A percentile compares a stretch with the other conserved stretches of the same genome.
These are phyloP conservation scores for Xylaria sp. DNA, from an alignment of 2,329 filamentous ascomycete genomes.

Conservation along the genomic window DNA sequence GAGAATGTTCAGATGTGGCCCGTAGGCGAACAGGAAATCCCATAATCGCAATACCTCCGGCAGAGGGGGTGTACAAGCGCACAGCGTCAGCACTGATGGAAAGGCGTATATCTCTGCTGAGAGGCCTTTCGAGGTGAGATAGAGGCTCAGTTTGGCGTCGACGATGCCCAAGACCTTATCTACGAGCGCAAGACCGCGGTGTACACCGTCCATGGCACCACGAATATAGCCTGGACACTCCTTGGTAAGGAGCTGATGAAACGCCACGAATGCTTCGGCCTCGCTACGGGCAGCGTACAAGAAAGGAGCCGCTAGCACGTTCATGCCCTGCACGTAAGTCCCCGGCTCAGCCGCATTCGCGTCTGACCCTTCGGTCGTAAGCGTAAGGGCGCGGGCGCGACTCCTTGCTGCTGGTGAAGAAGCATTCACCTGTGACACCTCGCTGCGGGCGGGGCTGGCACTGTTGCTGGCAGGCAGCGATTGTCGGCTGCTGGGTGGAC, in stretches of 20 bases:
- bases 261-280: conserved; percentile 91
- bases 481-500: conserved; percentile 48
- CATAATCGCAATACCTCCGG: conserved; percentile 93
- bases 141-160: conserved; percentile 85
- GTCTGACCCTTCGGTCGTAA: conserved; percentile 73
- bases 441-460: conserved; percentile 54
- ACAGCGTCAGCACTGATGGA: conserved; percentile 91
- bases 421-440: conserved; percentile 54
- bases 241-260: conserved; percentile 85
- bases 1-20: conserved; percentile 91
- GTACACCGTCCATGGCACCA: conserved; percentile 96
- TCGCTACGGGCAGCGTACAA: conserved; percentile 94
- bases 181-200: conserved; percentile 88
- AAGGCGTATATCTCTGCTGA: conserved; percentile 97
- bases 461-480: conserved; percentile 49
- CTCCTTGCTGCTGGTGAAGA: conserved; percentile 60
- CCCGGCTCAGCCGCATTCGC: conserved; percentile 73
- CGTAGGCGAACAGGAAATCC: conserved; percentile 98
- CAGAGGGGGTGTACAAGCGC: conserved; percentile 92
- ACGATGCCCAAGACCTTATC: conserved; percentile 93
- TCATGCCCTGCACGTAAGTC: conserved; percentile 98
- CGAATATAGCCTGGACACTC: conserved; percentile 95
- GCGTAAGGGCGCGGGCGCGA: conserved; percentile 66
- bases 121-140: conserved; percentile 86
- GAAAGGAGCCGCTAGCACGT: conserved; percentile 94